Evolutionary conservation across 257 asterid genomes (phyloP).

Genomic region (Eucommia ulmoides): DNA sequence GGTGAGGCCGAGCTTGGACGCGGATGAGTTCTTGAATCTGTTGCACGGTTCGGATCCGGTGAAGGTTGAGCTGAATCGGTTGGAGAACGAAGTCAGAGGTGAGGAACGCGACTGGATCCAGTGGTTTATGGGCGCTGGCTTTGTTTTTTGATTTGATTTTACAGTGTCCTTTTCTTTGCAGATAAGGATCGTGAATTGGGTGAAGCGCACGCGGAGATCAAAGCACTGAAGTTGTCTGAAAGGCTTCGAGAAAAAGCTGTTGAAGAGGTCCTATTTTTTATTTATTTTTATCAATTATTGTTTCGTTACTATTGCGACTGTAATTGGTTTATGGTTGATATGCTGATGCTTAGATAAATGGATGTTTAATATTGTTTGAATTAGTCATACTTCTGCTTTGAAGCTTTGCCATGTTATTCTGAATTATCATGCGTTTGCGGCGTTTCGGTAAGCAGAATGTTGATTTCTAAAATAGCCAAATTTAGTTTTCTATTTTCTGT

Average conservation of each 20-base stretch:
- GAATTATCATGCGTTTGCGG: too few relatives aligned
- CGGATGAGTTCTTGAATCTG: constrained; percentile 80
- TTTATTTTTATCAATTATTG: too few relatives aligned
- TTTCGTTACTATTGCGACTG: too few relatives aligned
- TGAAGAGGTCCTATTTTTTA: constrained; percentile 96
- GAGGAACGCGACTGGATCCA: constrained; percentile 33
- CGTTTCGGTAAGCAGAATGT: too few relatives aligned
- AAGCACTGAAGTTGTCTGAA: constrained; percentile 63
- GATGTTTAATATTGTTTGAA: too few relatives aligned
- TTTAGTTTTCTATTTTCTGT: too few relatives aligned
- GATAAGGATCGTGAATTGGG: constrained; percentile 83
- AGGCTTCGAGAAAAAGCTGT: constrained; percentile 83
- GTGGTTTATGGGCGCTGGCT: background rate
- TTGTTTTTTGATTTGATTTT: constrained; percentile 7
- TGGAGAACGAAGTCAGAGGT: constrained; percentile 99
- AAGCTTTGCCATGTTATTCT: too few relatives aligned
- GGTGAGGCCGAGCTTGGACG: constrained; percentile 68
- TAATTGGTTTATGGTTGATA: too few relatives aligned
- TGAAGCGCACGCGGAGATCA: constrained; percentile 88
- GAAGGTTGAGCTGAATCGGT: constrained; percentile 95
- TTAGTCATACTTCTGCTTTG: too few relatives aligned
- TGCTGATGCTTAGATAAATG: too few relatives aligned
- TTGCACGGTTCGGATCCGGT: constrained; percentile 99
- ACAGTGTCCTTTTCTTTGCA: constrained; percentile 14
- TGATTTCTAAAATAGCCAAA: too few relatives aligned